These are phyloP conservation scores for Coemansia erecta DNA, from an alignment of 192 early-diverging fungal species.

Conservation along the genomic window DNA sequence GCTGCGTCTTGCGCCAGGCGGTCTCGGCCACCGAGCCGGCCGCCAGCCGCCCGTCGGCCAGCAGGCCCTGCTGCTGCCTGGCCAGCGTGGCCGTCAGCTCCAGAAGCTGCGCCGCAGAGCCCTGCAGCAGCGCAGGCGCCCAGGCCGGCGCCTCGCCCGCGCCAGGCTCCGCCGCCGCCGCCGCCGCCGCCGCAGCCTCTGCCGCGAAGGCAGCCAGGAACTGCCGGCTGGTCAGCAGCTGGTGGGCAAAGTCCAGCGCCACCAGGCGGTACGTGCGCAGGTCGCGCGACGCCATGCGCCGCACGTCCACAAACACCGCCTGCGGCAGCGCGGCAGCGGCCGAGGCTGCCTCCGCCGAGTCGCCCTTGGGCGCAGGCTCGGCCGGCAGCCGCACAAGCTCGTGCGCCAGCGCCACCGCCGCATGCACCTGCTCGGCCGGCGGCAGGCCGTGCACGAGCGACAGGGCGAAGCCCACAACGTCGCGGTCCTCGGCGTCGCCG, in stretches of 20 bases:
- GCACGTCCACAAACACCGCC: slow-evolving; percentile 20
- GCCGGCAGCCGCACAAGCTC: slow-evolving; percentile 57
- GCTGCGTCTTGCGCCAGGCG: slow-evolving; percentile 50
- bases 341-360: too few species aligned
- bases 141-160: too few species aligned
- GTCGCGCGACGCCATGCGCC: slow-evolving; percentile 19
- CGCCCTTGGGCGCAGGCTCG: slow-evolving; percentile 22
- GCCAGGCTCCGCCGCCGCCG: too few species aligned
- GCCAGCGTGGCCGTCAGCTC: slow-evolving; percentile 22
- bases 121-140: slow-evolving; percentile 1
- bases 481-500: slow-evolving; percentile 58
- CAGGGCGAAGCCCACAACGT: slow-evolving; percentile 72
- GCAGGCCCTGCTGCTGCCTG: slow-evolving; percentile 16
- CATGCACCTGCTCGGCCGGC: slow-evolving; percentile 62
- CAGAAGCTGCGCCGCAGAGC: slow-evolving; percentile 19
- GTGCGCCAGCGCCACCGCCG: slow-evolving; percentile 60
- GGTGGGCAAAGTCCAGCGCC: slow-evolving; percentile 44
- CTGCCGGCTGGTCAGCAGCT: slow-evolving; percentile 47
- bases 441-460: slow-evolving; percentile 69
- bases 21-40: slow-evolving; percentile 15
- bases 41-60: slow-evolving; percentile 14
- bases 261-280: slow-evolving; percentile 48
- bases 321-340: too few species aligned
- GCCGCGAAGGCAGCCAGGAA: slow-evolving; percentile 14
- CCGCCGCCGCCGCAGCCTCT: slow-evolving; percentile 6